phyloP scores from a whole-genome alignment of 371 early-diverging fungal genomes.

The Chytridiales sp. region DNA sequence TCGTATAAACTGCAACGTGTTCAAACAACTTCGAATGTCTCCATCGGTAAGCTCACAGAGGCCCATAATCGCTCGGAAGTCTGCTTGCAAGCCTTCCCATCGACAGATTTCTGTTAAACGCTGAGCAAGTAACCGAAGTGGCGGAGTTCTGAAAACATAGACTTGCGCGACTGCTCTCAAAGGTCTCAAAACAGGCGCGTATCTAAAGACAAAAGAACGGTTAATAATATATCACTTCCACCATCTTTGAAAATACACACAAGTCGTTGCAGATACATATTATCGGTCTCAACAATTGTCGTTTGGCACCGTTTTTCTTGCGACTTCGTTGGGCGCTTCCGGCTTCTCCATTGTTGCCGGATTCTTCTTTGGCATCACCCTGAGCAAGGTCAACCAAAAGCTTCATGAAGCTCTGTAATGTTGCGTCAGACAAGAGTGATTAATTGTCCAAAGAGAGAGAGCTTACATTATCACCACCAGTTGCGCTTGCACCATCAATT shows the following conservation, averaged over 20 bases:
- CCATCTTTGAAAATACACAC: constrained; percentile 57
- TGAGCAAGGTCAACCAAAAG: constrained; percentile 61
- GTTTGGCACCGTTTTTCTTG: constrained; percentile 5
- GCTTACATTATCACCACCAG: constrained; percentile 58
- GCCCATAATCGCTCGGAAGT: constrained; percentile 69
- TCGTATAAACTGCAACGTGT: constrained; percentile 78
- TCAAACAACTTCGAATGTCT: constrained; percentile 83
- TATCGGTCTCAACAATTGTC: constrained; percentile 79
- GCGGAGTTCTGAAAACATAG: constrained; percentile 66
- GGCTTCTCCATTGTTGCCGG: neutral
- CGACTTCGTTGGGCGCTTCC: neutral
- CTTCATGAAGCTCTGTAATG: constrained; percentile 74
- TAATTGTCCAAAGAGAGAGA: neutral
- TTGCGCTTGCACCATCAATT: constrained; percentile 87
- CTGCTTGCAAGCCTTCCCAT: constrained; percentile 71
- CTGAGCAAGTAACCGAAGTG: constrained; percentile 66
- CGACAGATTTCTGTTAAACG: constrained; percentile 81
- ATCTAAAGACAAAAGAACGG: constrained; percentile 37
- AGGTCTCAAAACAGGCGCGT: constrained; percentile 84
- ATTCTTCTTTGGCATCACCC: constrained; percentile 22
- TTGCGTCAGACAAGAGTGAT: neutral
- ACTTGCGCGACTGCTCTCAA: constrained; percentile 75
- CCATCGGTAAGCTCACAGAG: constrained; percentile 79
- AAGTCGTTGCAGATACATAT: constrained; percentile 98
- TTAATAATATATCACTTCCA: neutral